Evolutionary conservation across 352 stramenopile species (phyloP).

Genomic region (Stramenopiles sp.): DNA sequence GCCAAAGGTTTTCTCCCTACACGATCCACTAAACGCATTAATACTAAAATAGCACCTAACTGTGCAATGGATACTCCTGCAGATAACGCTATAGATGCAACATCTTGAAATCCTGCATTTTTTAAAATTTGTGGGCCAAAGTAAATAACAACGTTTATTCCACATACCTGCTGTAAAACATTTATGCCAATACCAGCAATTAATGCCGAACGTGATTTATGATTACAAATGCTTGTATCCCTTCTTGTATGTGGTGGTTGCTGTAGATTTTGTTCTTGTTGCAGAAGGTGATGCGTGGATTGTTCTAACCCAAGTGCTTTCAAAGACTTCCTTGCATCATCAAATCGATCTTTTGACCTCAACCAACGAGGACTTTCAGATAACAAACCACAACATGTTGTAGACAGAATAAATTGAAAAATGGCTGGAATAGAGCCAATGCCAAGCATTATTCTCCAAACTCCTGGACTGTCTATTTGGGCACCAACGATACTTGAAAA

Average conservation of each 20-base stretch:
- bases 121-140: conserved; percentile 9
- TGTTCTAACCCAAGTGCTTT: conserved; percentile 6
- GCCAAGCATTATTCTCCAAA: conserved; percentile 9
- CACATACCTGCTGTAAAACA: conserved; percentile 5
- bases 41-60: neutral
- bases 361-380: conserved; percentile 6
- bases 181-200: conserved; percentile 9
- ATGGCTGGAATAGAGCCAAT: neutral
- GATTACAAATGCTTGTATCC: neutral
- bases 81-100: conserved; percentile 8
- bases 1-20: conserved; percentile 6
- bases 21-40: conserved; percentile 7
- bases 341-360: neutral
- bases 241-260: neutral
- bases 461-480: neutral
- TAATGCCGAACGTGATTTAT: neutral
- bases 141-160: conserved; percentile 10
- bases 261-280: neutral
- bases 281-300: neutral
- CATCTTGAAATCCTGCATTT: conserved; percentile 9
- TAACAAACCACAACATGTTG: neutral
- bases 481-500: conserved; percentile 8
- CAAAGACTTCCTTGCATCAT: neutral
- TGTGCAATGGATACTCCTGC: conserved; percentile 8
- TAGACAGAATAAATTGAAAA: conserved; percentile 1